phyloP scores from a whole-genome alignment of 2,329 filamentous ascomycete species.

The Trichoderma cornu-damae region DNA sequence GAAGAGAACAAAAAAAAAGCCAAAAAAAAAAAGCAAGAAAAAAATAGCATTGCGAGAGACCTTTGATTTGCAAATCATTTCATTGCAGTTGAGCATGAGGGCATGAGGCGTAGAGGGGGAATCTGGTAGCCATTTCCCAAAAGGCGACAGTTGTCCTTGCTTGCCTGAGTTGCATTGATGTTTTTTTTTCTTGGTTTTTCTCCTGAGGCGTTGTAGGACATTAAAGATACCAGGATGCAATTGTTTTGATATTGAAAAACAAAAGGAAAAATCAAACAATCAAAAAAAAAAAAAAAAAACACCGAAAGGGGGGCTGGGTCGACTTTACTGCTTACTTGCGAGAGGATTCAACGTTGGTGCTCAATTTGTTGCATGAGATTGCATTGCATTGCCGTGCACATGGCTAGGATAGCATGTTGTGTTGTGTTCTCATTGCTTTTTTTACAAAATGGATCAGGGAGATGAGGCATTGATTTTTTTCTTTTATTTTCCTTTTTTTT shows the following conservation, averaged over 20 bases:
- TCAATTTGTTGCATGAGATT: neutral
- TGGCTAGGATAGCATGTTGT: neutral
- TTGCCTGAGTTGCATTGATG: neutral
- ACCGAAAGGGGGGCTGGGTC: neutral
- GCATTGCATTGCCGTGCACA: neutral
- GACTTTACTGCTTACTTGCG: neutral
- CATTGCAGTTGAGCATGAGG: slow-evolving; percentile 12
- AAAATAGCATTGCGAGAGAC: neutral
- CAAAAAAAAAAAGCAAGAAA: neutral
- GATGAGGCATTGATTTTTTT: neutral
- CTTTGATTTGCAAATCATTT: slow-evolving; percentile 8
- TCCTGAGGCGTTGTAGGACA: slow-evolving; percentile 1
- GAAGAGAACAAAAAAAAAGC: neutral
- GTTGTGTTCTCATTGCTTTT: neutral
- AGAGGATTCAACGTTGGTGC: neutral
- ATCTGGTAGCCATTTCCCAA: neutral
- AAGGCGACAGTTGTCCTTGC: neutral
- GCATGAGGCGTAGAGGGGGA: neutral
- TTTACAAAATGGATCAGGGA: neutral
- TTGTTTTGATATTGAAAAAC: slow-evolving; percentile 11
- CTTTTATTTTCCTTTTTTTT: neutral
- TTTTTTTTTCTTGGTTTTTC: neutral
- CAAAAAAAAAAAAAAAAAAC: too few relatives aligned
- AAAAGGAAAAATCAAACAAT: too few relatives aligned
- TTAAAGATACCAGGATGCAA: slow-evolving; percentile 15